Conservation (phyloP, 2,329 filamentous ascomycete genomes). For the Neurospora sp. region DNA sequence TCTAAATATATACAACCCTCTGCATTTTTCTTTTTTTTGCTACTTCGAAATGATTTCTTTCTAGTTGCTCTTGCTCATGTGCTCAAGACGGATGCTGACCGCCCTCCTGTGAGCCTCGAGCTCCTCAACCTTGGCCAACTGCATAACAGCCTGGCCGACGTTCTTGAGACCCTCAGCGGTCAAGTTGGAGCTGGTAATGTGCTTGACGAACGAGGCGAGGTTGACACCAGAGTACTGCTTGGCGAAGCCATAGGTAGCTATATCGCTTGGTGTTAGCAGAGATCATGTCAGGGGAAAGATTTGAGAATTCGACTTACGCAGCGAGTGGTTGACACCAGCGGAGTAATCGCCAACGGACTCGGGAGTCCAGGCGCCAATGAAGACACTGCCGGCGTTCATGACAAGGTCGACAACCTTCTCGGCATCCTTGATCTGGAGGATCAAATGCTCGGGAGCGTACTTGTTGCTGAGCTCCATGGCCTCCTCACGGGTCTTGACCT, state of each 20-base stretch:
- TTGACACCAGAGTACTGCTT: slow-evolving; percentile 99
- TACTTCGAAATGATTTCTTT: neutral
- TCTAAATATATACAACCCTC: neutral
- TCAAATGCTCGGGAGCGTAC: slow-evolving; percentile 94
- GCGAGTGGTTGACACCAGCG: slow-evolving; percentile 91
- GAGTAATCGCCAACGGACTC: slow-evolving; percentile 98
- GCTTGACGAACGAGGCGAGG: slow-evolving; percentile 89
- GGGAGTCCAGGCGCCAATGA: slow-evolving; percentile 91
- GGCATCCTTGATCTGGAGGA: slow-evolving; percentile 76
- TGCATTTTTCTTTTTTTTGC: neutral
- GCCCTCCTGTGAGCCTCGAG: slow-evolving; percentile 88
- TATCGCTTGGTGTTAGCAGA: slow-evolving; percentile 9
- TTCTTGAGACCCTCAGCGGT: slow-evolving; percentile 77
- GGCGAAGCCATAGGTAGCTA: slow-evolving; percentile 93
- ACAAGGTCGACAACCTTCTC: slow-evolving; percentile 66
- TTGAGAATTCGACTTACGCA: slow-evolving; percentile 57
- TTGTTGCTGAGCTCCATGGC: slow-evolving; percentile 79
- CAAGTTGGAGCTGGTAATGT: slow-evolving; percentile 90
- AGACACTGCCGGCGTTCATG: slow-evolving; percentile 90
- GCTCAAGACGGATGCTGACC: slow-evolving; percentile 67
- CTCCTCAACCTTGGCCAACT: slow-evolving; percentile 86
- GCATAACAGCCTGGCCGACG: slow-evolving; percentile 85
- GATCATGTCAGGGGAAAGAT: neutral
- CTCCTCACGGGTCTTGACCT: slow-evolving; percentile 59
- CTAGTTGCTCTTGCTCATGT: slow-evolving; percentile 26